Evolutionary conservation across 2,329 filamentous ascomycete species (phyloP).

Genomic region (Aureobasidium uvarum): DNA sequence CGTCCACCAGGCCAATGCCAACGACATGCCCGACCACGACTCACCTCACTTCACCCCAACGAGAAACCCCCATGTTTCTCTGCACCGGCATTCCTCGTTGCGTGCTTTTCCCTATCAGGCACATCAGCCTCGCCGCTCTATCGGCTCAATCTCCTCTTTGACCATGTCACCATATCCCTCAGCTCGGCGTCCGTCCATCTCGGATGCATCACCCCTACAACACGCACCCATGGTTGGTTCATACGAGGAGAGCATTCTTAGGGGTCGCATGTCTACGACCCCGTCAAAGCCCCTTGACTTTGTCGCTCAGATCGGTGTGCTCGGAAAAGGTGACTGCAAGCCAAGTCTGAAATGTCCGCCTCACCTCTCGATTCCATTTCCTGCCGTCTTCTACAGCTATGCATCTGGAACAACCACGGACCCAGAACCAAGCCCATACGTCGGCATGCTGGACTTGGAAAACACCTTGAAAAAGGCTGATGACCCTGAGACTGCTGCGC

Average conservation of each 20-base stretch:
- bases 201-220: conserved; percentile 73
- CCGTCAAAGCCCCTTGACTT: conserved; percentile 92
- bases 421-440: conserved; percentile 84
- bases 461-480: conserved; percentile 60
- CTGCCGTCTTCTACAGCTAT: conserved; percentile 96
- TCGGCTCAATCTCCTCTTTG: conserved; percentile 58
- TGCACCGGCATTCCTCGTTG: conserved; percentile 7
- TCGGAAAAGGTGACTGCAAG: conserved; percentile 87
- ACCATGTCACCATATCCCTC: conserved; percentile 50
- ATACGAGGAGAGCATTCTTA: conserved; percentile 94
- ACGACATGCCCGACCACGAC: conserved; percentile 64
- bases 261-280: conserved; percentile 93
- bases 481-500: conserved; percentile 25
- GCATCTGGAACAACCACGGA: conserved; percentile 71
- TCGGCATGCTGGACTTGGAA: conserved; percentile 88
- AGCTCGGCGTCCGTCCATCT: conserved; percentile 66
- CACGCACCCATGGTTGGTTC: conserved; percentile 97
- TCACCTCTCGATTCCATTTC: conserved; percentile 87
- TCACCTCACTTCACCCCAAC: conserved; percentile 34
- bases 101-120: conserved; percentile 63
- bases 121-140: conserved; percentile 72
- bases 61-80: conserved; percentile 12
- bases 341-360: conserved; percentile 78
- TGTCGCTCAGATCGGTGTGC: conserved; percentile 88
- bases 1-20: conserved; percentile 82